A percentile compares a stretch with the other conserved stretches of the same genome.
phyloP scores from a whole-genome alignment of 306 rosid species.

The Inga leiocalycina region DNA sequence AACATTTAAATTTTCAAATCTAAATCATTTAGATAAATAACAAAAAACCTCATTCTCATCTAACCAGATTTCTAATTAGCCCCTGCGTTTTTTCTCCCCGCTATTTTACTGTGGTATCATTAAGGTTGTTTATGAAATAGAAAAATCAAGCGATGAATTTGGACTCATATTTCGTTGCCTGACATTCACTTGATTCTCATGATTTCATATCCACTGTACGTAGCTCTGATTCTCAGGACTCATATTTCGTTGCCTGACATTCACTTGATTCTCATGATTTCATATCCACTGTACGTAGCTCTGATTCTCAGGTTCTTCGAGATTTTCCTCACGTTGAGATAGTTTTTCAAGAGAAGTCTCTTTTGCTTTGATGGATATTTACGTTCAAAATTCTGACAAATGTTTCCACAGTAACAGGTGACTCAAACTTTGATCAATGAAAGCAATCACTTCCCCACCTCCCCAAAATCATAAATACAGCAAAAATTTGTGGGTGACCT shows the following conservation, averaged over 20 bases:
- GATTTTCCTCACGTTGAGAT: not conserved
- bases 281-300: not conserved
- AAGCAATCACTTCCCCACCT: slow-evolving; percentile 15
- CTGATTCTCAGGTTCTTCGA: not conserved
- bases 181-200: not conserved
- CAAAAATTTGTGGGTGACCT: not conserved
- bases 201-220: not conserved
- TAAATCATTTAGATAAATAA: too few relatives aligned
- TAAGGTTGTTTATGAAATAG: too few relatives aligned
- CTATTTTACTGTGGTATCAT: not conserved
- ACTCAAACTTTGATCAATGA: slow-evolving; percentile 4
- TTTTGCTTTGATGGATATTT: slow-evolving; percentile 23
- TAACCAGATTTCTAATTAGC: not conserved
- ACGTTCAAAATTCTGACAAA: slow-evolving; percentile 33
- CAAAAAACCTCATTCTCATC: too few relatives aligned
- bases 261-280: not conserved
- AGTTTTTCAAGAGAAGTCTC: slow-evolving; percentile 7
- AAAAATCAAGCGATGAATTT: too few relatives aligned
- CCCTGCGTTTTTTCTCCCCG: not conserved
- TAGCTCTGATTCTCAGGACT: not conserved
- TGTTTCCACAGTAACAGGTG: slow-evolving; percentile 2
- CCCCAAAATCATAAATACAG: not conserved
- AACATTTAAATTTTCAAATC: too few relatives aligned
- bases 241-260: not conserved
- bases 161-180: not conserved